Conservation (phyloP, 306 rosid genomes). For the Castanospermum australe region DNA sequence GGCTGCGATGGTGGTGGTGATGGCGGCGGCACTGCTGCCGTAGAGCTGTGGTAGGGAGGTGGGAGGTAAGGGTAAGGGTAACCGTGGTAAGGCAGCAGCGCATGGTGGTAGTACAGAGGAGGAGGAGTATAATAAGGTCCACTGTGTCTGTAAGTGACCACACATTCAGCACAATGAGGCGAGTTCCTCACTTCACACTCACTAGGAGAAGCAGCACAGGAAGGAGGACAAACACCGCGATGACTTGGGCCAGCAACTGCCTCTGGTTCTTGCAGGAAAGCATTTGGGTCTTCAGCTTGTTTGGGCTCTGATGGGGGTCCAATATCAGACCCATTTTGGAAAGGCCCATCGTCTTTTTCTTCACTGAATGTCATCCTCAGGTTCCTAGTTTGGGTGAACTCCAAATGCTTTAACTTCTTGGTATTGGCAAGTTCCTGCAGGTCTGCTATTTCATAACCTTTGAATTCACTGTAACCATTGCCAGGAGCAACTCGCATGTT, state of each 20-base stretch:
- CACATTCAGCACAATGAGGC: background rate
- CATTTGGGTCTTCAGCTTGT: background rate
- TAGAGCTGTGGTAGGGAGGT: background rate
- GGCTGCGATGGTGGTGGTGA: too few species aligned
- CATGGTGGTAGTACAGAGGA: background rate
- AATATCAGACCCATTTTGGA: background rate
- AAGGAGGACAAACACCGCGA: background rate
- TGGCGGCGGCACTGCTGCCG: background rate
- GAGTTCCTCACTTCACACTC: background rate
- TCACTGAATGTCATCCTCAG: conserved; percentile 6
- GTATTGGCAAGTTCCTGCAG: background rate
- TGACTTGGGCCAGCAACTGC: background rate
- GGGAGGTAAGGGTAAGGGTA: background rate
- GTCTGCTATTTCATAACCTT: background rate
- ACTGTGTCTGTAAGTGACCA: background rate
- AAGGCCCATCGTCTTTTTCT: background rate
- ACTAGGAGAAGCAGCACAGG: background rate
- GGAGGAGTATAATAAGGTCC: background rate
- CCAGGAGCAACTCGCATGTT: background rate
- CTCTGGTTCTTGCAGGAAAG: background rate
- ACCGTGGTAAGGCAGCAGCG: background rate
- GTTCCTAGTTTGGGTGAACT: background rate
- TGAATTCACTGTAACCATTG: background rate
- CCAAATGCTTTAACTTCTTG: background rate
- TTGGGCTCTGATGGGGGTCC: background rate